phyloP scores from a whole-genome alignment of 257 asterid species.

The Nyctanthes arbortristis region DNA sequence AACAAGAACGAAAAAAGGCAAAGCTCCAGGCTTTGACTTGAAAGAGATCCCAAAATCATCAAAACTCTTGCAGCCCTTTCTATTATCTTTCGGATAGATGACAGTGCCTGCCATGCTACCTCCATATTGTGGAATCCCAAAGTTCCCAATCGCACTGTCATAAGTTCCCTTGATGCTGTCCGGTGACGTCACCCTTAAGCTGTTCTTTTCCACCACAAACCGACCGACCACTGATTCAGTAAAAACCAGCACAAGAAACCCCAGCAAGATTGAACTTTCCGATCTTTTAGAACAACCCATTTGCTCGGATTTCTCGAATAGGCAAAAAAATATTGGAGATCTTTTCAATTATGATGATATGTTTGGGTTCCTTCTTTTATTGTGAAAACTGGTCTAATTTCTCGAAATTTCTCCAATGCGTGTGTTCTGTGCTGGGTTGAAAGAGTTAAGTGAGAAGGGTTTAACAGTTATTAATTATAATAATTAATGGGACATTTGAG shows the following conservation, averaged over 20 bases:
- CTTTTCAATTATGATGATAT: not conserved
- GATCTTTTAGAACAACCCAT: constrained; percentile 53
- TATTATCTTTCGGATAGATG: constrained; percentile 64
- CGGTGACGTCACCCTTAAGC: constrained; percentile 82
- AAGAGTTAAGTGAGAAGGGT: constrained; percentile 16
- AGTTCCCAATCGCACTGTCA: constrained; percentile 90
- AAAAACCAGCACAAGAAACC: constrained; percentile 40
- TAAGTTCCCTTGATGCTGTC: constrained; percentile 72
- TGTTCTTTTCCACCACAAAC: constrained; percentile 93
- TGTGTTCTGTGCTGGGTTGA: constrained; percentile 8
- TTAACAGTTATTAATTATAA: not conserved
- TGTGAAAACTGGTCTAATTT: not conserved
- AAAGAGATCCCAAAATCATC: constrained; percentile 62
- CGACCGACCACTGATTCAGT: constrained; percentile 55
- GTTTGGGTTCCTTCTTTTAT: not conserved
- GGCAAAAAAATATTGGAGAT: constrained; percentile 19
- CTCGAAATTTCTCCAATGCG: constrained; percentile 2
- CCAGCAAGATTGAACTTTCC: constrained; percentile 48
- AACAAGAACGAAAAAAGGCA: constrained; percentile 80
- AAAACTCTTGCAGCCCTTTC: constrained; percentile 71
- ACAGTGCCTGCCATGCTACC: constrained; percentile 93
- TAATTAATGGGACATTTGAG: constrained; percentile 16
- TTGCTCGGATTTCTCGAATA: constrained; percentile 21
- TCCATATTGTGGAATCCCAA: constrained; percentile 93
- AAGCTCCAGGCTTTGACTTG: constrained; percentile 76